Evolutionary conservation across 352 stramenopile genomes (phyloP).

Genomic region (Globisporangium yorkense): DNA sequence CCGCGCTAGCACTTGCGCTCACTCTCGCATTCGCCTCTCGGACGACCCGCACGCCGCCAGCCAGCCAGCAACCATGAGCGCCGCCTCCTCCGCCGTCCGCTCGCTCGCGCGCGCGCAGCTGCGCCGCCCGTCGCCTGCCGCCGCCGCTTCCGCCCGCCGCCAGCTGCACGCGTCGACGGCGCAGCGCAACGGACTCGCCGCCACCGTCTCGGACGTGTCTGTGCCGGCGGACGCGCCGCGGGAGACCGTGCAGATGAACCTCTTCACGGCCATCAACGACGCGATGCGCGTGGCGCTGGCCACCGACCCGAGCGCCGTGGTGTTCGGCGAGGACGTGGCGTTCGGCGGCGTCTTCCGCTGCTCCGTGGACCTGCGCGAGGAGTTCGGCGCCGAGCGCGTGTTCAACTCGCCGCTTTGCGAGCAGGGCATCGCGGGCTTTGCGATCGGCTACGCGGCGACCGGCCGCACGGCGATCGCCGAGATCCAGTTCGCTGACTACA

Average conservation of each 20-base stretch:
- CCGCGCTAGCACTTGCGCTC: neutral
- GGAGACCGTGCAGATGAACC: constrained; percentile 84
- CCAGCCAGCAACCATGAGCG: constrained; percentile 3
- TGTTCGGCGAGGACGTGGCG: constrained; percentile 98
- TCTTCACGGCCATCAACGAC: constrained; percentile 92
- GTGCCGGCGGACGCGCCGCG: constrained; percentile 12
- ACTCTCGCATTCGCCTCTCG: neutral
- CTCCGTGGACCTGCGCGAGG: constrained; percentile 89
- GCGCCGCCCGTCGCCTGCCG: constrained; percentile 1
- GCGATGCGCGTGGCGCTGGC: constrained; percentile 86
- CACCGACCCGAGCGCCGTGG: constrained; percentile 86
- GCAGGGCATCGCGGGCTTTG: constrained; percentile 94
- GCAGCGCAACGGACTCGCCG: constrained; percentile 2
- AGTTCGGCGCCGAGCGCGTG: constrained; percentile 93
- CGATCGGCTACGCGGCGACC: constrained; percentile 95
- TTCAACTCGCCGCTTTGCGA: constrained; percentile 97
- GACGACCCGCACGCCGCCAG: neutral
- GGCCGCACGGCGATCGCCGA: constrained; percentile 96
- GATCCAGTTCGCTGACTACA: constrained; percentile 98
- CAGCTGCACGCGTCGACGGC: constrained; percentile 4
- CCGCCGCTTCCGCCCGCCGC: neutral
- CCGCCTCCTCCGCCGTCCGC: neutral
- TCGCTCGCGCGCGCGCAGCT: constrained; percentile 5
- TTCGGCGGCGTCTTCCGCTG: constrained; percentile 99
- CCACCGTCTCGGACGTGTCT: constrained; percentile 9